Conservation (phyloP, 345 rosid genomes). For the Adansonia digitata region DNA sequence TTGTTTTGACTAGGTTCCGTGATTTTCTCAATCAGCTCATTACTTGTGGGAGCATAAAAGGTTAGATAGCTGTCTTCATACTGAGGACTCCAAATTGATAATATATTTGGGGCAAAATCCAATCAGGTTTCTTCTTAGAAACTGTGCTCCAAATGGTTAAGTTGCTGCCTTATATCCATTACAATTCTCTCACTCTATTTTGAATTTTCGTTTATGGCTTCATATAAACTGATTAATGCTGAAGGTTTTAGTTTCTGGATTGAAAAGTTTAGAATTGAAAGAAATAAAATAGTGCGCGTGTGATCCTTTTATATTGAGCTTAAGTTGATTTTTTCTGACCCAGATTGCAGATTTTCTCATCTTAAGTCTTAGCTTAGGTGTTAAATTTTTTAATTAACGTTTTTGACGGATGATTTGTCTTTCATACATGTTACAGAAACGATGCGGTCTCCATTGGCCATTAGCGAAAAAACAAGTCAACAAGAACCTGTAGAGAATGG, state of each 20-base stretch:
- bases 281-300: neutral
- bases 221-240: neutral
- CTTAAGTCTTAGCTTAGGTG: too few species aligned
- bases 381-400: neutral
- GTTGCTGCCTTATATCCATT: neutral
- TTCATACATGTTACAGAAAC: conserved; percentile 28
- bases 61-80: conserved; percentile 22
- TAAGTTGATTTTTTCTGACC: neutral
- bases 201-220: neutral
- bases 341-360: neutral
- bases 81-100: neutral
- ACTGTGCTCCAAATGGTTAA: neutral
- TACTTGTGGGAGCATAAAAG: conserved; percentile 45
- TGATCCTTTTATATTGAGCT: neutral
- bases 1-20: conserved; percentile 6
- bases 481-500: conserved; percentile 16
- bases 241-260: neutral
- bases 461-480: conserved; percentile 16
- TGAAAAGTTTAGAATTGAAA: neutral
- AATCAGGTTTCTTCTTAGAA: neutral
- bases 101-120: neutral
- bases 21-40: conserved; percentile 6
- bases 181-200: neutral
- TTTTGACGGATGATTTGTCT: neutral
- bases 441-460: conserved; percentile 17